Base-by-base conservation (phyloP, 371 early-diverging fungal genomes). In the Blakeslea trispora region DNA sequence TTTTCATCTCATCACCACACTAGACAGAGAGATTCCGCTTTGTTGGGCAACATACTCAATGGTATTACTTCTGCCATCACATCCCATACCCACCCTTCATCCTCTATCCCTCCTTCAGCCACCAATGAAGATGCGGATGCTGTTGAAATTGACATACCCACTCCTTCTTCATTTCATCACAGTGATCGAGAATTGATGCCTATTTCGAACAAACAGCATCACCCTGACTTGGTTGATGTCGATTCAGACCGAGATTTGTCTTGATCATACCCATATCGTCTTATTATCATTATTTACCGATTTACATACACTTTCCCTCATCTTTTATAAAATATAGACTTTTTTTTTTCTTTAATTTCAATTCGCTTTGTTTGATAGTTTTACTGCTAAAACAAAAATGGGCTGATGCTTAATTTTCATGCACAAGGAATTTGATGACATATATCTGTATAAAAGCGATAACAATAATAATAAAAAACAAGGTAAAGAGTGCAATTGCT, bases 81-180 rank as follows among this genome's bases (percentile, higher is more conserved):
- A 45, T 19, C 35, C 3, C 49, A 64, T 54, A 54, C 56, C 28
- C 44, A 60, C 19, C 19, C 46, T 37, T 63, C 45, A 45, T 18
- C 54, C 22, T 28, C 53, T 32, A 24, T 45, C 46, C 49, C 3
- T 43, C 48, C 6, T 23, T 13, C 40, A 28, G 11, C 50, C 21
- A 34, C 21, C 45, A 58, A 50, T 34, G 48, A 58, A 6, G 73
- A 71, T n/a, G 63, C 61, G 1, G 77, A 74, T 50, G 74, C 77
- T 23, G 63, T 74, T 40, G 74, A 74, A 50, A 77, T 74, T 18
- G 72, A 77, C 24, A 77, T 74, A 43, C 77, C 77, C 24, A 77
- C 74, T 21, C 69, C 71, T 46, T 70, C 68, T 22, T 63, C 68
- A 10, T 51, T 74, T 21, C 54, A 57, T 23, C 50, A 61, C 31